phyloP scores from a whole-genome alignment of 139 green algal genomes.

The Chlamydomonas asymmetrica region DNA sequence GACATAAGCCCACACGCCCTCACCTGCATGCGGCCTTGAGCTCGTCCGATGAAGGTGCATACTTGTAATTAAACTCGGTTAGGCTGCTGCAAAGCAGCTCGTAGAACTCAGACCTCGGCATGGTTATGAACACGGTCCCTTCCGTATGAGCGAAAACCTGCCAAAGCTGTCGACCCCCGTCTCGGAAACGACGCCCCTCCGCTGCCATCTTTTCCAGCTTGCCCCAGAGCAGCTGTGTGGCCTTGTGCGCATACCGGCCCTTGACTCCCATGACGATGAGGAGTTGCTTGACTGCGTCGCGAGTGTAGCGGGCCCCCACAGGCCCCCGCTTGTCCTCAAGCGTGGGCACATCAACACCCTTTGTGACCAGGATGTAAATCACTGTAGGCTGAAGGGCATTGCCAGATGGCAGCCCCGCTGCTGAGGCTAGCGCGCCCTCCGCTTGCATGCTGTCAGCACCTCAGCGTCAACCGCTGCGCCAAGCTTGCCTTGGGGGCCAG shows the following conservation, averaged over 20 bases:
- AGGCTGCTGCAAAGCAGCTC: constrained; percentile 42
- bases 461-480: too few species aligned
- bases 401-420: too few species aligned
- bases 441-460: too few species aligned
- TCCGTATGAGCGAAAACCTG: background rate
- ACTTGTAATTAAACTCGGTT: constrained; percentile 49
- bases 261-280: constrained; percentile 84
- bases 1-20: too few species aligned
- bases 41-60: constrained; percentile 40
- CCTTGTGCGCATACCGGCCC: constrained; percentile 69
- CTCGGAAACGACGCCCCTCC: background rate
- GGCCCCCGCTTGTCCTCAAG: background rate
- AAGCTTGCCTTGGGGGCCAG: too few species aligned
- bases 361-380: constrained; percentile 18
- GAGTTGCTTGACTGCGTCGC: constrained; percentile 58
- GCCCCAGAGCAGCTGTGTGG: constrained; percentile 12
- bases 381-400: too few species aligned
- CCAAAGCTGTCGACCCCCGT: constrained; percentile 12
- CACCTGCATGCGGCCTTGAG: constrained; percentile 55
- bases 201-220: constrained; percentile 16
- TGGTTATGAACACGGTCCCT: constrained; percentile 14
- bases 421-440: too few species aligned
- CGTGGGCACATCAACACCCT: constrained; percentile 18
- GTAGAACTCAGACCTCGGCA: constrained; percentile 46
- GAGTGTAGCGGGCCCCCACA: constrained; percentile 65